Evolutionary conservation across 768 basidiomycete genomes (phyloP).

Genomic region (Chalciporus chontae): DNA sequence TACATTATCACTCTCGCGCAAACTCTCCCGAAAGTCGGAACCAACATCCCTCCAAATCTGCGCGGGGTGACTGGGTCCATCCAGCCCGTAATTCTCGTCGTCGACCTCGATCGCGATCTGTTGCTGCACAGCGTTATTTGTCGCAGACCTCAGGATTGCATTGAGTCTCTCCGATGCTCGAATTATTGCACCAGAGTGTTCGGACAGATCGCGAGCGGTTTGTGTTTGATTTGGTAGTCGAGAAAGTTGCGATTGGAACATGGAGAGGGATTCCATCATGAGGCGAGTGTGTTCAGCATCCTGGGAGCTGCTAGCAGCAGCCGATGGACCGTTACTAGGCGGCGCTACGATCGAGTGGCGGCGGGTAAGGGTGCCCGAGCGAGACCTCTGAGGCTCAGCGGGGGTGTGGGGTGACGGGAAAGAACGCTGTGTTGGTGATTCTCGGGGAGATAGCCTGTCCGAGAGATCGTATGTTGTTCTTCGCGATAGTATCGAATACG

Average conservation of each 20-base stretch:
- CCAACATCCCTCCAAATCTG: slow-evolving; percentile 70
- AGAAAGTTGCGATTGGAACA: slow-evolving; percentile 66
- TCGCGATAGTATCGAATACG: slow-evolving; percentile 18
- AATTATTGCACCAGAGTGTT: slow-evolving; percentile 61
- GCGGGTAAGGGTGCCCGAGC: slow-evolving; percentile 7
- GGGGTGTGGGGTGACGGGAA: slow-evolving; percentile 16
- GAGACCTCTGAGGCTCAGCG: slow-evolving; percentile 13
- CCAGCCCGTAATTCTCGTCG: slow-evolving; percentile 33
- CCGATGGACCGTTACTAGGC: slow-evolving; percentile 8
- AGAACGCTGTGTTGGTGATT: slow-evolving; percentile 10
- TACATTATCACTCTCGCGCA: slow-evolving; percentile 74
- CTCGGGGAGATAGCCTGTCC: slow-evolving; percentile 19
- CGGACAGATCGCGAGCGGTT: slow-evolving; percentile 51
- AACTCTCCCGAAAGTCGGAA: slow-evolving; percentile 66
- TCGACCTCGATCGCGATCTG: slow-evolving; percentile 77
- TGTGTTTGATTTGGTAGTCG: slow-evolving; percentile 48
- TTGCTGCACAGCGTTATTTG: slow-evolving; percentile 58
- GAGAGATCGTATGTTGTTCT: slow-evolving; percentile 25
- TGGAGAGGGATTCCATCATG: slow-evolving; percentile 62
- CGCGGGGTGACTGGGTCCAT: slow-evolving; percentile 35
- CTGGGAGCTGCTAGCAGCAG: slow-evolving; percentile 15
- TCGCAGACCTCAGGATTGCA: slow-evolving; percentile 51
- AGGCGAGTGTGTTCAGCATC: slow-evolving; percentile 62
- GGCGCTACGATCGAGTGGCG: slow-evolving; percentile 19
- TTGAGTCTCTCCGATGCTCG: slow-evolving; percentile 67